Conservation (phyloP, 495 filamentous ascomycete species). For the Choiromyces venosus region DNA sequence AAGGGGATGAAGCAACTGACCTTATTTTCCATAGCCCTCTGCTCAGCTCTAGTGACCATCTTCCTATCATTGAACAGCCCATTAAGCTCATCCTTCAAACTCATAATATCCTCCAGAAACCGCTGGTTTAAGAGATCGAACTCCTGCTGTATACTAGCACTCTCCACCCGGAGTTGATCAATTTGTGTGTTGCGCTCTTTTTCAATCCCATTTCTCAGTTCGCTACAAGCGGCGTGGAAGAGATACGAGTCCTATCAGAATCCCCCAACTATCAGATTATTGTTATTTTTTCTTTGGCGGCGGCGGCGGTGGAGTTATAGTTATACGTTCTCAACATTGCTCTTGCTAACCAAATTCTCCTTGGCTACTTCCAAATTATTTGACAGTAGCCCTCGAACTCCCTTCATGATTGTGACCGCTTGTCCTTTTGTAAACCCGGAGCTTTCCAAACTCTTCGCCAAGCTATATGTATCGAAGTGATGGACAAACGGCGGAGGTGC, state of each 20-base stretch:
- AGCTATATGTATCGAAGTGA: slow-evolving; percentile 89
- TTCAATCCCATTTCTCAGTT: slow-evolving; percentile 76
- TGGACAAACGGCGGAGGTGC: slow-evolving; percentile 59
- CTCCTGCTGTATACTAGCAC: slow-evolving; percentile 82
- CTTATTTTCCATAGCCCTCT: slow-evolving; percentile 69
- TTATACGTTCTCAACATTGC: slow-evolving; percentile 67
- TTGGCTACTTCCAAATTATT: slow-evolving; percentile 74
- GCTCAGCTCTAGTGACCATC: slow-evolving; percentile 81
- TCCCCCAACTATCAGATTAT: slow-evolving; percentile 4
- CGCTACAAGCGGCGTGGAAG: slow-evolving; percentile 88
- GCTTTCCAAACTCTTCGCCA: slow-evolving; percentile 68
- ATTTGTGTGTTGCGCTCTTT: slow-evolving; percentile 56
- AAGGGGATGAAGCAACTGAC: slow-evolving; percentile 45
- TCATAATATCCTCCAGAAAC: slow-evolving; percentile 70
- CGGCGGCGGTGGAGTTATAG: neutral
- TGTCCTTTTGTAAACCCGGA: slow-evolving; percentile 66
- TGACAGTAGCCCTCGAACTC: slow-evolving; percentile 66
- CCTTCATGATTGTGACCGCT: slow-evolving; percentile 79
- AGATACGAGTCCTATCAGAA: slow-evolving; percentile 67
- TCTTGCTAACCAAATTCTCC: slow-evolving; percentile 67
- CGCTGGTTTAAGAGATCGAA: slow-evolving; percentile 83
- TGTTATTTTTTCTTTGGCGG: too few relatives aligned
- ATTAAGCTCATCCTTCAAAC: slow-evolving; percentile 81
- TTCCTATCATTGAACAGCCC: slow-evolving; percentile 95
- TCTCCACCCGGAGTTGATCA: slow-evolving; percentile 69